Conservation (phyloP, 1,139 yeast species). For the Hansenula sp. region DNA sequence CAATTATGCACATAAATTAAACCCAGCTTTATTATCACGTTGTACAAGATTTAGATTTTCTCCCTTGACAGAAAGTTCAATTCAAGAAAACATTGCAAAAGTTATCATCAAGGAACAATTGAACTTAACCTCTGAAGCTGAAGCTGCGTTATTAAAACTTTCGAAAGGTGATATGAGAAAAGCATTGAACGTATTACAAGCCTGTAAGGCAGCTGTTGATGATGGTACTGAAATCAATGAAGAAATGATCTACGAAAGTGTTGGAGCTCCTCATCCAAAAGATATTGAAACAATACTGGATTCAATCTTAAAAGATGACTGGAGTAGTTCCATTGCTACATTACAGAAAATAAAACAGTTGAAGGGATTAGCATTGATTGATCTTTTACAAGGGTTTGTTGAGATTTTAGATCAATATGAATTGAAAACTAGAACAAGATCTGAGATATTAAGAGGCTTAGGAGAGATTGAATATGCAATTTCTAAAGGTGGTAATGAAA, state of each 20-base stretch:
- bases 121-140: slow-evolving; percentile 55
- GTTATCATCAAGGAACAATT: slow-evolving; percentile 71
- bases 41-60: slow-evolving; percentile 94
- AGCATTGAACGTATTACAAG: slow-evolving; percentile 90
- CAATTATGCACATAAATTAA: slow-evolving; percentile 91
- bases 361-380: slow-evolving; percentile 88
- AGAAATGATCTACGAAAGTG: slow-evolving; percentile 84
- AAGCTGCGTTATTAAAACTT: slow-evolving; percentile 59
- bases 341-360: slow-evolving; percentile 57
- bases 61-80: slow-evolving; percentile 69
- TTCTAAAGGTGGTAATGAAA: slow-evolving; percentile 89
- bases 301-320: slow-evolving; percentile 79
- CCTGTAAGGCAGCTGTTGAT: slow-evolving; percentile 78
- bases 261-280: slow-evolving; percentile 92
- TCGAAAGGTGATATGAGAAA: slow-evolving; percentile 95
- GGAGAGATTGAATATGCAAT: slow-evolving; percentile 89
- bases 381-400: slow-evolving; percentile 73
- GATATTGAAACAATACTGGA: slow-evolving; percentile 76
- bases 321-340: slow-evolving; percentile 75
- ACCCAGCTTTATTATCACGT: slow-evolving; percentile 91
- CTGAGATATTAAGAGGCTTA: slow-evolving; percentile 61
- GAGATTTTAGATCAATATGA: slow-evolving; percentile 66
- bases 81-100: slow-evolving; percentile 58
- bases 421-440: slow-evolving; percentile 58
- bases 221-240: slow-evolving; percentile 52